Base-by-base conservation (phyloP, 1,139 yeast genomes). In the Saccharomyces hybrid region DNA sequence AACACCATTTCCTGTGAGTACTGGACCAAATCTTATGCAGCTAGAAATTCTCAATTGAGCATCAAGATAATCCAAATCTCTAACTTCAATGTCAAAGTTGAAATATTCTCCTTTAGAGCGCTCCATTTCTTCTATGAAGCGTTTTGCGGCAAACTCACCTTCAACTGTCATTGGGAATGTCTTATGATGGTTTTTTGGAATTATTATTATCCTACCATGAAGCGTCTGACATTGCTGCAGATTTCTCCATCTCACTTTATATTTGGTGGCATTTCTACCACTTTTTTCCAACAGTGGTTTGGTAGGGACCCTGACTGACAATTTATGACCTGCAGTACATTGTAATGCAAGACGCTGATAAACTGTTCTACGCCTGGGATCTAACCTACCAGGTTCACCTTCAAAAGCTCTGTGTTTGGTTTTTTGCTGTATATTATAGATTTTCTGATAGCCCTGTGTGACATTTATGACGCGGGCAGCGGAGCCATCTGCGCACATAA, bases 401-500 rank as follows among this genome's bases (percentile, higher is more conserved):
- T 59, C 60, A 49, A 57, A 54, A 3, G 61, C 63, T 25, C 64
- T 53, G 34, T 64, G 68, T 53, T 63, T 64, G 46, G 70, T 63
- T 31, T 54, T 58, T 51, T 74, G 73, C n/a, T 56, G 47, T 47
- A 75, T 68, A 29, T 69, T 62, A 57, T 70, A 76, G 69, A 75
- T 75, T n/a, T 67, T 63, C 54, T 73, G 77, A 25, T 54, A 56
- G 57, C 78, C 79, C 61, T 75, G 68, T 55, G 75, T 73, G 50
- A 75, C 64, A 28, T 66, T 70, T 50, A 69, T 67, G 46, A 76
- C 77, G 19, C 60, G 57, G 60, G 77, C 70, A 46, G 73, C 63
- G 3, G 59, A 55, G 55, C 79, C 79, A 59, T 76, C 78, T 54
- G 70, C 70, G 63, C 78, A 77, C 72, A 75, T 65, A 46, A 76